Evolutionary conservation across 768 basidiomycete species (phyloP).

Genomic region (Epithele typhae): DNA sequence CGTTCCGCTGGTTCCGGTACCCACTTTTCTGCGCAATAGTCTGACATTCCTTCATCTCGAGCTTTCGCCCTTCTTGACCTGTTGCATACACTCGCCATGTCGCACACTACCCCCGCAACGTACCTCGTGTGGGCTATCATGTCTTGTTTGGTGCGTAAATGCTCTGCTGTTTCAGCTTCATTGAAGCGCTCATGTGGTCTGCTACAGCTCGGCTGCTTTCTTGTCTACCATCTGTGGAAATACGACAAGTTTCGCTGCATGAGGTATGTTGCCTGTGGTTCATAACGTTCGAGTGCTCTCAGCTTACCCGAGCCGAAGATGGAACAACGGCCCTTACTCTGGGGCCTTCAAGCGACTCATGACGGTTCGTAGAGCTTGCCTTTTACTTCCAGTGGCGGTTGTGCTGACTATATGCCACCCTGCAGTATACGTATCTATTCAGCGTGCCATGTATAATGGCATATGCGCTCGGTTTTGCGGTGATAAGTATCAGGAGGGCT

Average conservation of each 20-base stretch:
- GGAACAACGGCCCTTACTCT: conserved; percentile 60
- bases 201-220: conserved; percentile 57
- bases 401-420: neutral
- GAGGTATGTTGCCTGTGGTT: conserved; percentile 36
- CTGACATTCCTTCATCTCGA: too few relatives aligned
- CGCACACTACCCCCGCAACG: conserved; percentile 56
- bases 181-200: too few relatives aligned
- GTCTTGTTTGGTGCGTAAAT: conserved; percentile 43
- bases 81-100: conserved; percentile 36
- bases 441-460: conserved; percentile 54
- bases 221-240: conserved; percentile 73
- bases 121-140: conserved; percentile 63
- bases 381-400: neutral
- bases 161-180: too few relatives aligned
- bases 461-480: conserved; percentile 58
- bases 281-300: neutral
- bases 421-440: conserved; percentile 67
- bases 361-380: conserved; percentile 54
- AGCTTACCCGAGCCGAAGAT: conserved; percentile 40
- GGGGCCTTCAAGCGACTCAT: conserved; percentile 84
- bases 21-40: too few relatives aligned
- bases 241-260: conserved; percentile 78
- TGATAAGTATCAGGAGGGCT: conserved; percentile 78
- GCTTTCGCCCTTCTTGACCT: too few relatives aligned
- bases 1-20: too few relatives aligned